Evolutionary conservation across 2,329 filamentous ascomycete genomes (phyloP).

Genomic region (Cercospora janseana): DNA sequence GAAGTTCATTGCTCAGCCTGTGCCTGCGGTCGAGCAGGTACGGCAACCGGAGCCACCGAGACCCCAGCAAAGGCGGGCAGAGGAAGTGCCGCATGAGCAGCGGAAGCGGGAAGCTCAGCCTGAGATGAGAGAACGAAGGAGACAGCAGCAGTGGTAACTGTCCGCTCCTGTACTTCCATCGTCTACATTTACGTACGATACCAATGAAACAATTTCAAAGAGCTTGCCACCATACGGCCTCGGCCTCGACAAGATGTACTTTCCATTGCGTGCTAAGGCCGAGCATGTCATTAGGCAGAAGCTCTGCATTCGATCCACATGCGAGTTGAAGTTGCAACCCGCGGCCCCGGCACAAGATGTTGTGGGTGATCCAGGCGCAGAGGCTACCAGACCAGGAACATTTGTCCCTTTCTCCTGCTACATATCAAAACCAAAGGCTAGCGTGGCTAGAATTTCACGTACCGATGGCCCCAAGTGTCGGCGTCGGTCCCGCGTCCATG

Average conservation of each 20-base stretch:
- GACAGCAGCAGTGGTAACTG: constrained; percentile 1
- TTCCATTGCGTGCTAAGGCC: too few relatives aligned
- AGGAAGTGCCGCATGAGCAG: too few relatives aligned
- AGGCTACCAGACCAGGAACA: too few relatives aligned
- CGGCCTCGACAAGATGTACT: too few relatives aligned
- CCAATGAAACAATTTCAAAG: constrained; percentile 4
- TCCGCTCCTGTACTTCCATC: neutral
- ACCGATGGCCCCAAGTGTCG: constrained; percentile 23
- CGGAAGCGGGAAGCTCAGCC: too few relatives aligned
- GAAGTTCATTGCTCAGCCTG: neutral
- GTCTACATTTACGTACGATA: constrained; percentile 4
- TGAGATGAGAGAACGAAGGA: constrained; percentile 10
- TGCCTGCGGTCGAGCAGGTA: constrained; percentile 6
- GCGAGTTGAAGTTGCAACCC: too few relatives aligned
- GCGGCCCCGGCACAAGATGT: too few relatives aligned
- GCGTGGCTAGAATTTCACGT: too few relatives aligned
- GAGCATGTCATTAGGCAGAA: too few relatives aligned
- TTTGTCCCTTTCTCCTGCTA: neutral
- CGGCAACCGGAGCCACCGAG: neutral
- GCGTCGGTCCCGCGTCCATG: constrained; percentile 22
- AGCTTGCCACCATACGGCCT: neutral
- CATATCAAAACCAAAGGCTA: constrained; percentile 28
- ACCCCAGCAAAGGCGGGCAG: neutral
- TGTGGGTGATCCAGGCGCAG: too few relatives aligned
- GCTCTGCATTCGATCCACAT: too few relatives aligned